These are phyloP conservation scores for Tephrocybe sp. DNA, from an alignment of 768 basidiomycete species.

Conservation along the genomic window DNA sequence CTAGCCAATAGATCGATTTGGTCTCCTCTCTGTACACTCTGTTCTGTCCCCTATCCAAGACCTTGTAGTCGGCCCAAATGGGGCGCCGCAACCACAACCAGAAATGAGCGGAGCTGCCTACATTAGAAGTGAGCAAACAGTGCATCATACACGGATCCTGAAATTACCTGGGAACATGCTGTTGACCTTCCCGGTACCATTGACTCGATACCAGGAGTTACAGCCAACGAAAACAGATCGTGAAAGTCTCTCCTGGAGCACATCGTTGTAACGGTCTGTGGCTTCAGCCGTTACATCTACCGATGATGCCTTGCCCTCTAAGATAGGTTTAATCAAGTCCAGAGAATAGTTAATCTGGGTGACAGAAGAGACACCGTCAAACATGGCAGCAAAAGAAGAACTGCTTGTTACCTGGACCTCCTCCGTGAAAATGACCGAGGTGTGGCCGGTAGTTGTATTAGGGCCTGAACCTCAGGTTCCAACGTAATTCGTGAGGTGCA, in stretches of 20 bases:
- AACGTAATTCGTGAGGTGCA: neutral
- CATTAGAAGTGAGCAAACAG: neutral
- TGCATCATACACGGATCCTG: neutral
- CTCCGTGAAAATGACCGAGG: conserved; percentile 40
- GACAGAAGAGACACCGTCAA: no score
- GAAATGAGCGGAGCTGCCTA: conserved; percentile 14
- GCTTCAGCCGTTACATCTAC: conserved; percentile 20
- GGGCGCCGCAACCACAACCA: conserved; percentile 20
- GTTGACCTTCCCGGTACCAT: conserved; percentile 33
- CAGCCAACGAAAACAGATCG: conserved; percentile 29
- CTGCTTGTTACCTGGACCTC: conserved; percentile 36
- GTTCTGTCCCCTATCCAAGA: neutral
- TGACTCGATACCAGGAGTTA: conserved; percentile 39
- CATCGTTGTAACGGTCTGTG: conserved; percentile 20
- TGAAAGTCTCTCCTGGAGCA: conserved; percentile 18
- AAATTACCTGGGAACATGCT: conserved; percentile 37
- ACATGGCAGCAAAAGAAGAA: no score
- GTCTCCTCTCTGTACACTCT: no score
- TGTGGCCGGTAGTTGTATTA: conserved; percentile 42
- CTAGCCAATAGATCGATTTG: neutral
- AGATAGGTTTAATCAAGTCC: conserved; percentile 21
- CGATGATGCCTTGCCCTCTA: conserved; percentile 13
- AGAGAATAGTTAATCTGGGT: conserved; percentile 39
- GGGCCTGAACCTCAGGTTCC: conserved; percentile 36
- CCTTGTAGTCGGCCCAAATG: conserved; percentile 15